Percentiles rank a stretch among this genome's conserved stretches.
These are phyloP conservation scores for Tricholoma terreum DNA, from an alignment of 768 basidiomycete species.

Conservation along the genomic window DNA sequence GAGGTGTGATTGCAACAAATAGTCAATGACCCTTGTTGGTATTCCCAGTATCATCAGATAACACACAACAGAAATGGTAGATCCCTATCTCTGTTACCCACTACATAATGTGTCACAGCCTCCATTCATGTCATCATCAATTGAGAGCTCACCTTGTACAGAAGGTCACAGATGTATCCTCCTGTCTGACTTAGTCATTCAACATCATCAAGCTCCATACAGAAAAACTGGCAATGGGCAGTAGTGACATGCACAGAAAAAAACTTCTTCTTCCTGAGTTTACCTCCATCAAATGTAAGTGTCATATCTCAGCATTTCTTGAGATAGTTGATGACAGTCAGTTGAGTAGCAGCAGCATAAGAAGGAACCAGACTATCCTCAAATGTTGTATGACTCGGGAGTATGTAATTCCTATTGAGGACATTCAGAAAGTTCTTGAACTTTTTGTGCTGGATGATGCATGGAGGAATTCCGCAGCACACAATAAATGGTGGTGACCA, in stretches of 20 bases:
- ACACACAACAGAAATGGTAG: not conserved
- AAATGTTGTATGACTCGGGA: not conserved
- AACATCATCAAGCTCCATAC: slow-evolving; percentile 3
- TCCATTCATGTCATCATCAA: not conserved
- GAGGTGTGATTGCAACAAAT: not conserved
- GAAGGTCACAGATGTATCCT: not conserved
- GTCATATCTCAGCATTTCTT: not conserved
- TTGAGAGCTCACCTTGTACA: not conserved
- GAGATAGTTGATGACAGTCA: not conserved
- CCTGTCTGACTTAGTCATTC: not conserved
- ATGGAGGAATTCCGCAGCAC: not conserved
- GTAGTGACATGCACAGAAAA: slow-evolving; percentile 3
- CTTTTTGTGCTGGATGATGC: not conserved
- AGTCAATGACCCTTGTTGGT: not conserved
- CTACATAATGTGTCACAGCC: not conserved
- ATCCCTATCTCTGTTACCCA: not conserved
- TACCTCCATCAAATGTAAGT: slow-evolving; percentile 3
- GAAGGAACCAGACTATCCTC: not conserved
- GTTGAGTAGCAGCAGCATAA: not conserved
- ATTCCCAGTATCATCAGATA: not conserved
- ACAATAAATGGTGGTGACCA: no score
- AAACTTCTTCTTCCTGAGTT: slow-evolving; percentile 6
- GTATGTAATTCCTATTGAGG: not conserved
- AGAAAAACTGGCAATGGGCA: not conserved
- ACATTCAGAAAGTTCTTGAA: not conserved